phyloP scores from a whole-genome alignment of 1,284 basidiomycete genomes.

The Coniferiporia weirii region DNA sequence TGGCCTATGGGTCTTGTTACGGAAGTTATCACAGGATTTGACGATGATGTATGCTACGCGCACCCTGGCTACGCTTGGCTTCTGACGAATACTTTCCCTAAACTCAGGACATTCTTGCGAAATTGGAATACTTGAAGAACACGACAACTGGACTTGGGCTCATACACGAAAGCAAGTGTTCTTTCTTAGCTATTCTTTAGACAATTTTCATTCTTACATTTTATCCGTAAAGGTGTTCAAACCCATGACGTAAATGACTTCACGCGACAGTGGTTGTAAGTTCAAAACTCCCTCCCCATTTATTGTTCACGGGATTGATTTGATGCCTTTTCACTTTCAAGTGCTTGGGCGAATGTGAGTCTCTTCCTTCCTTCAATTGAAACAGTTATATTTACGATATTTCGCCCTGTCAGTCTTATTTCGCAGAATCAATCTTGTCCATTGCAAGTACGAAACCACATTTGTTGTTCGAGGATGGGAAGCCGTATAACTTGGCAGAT shows the following conservation, averaged over 20 bases:
- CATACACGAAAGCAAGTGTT: slow-evolving; percentile 21
- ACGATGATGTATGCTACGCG: neutral
- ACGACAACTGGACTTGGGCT: slow-evolving; percentile 23
- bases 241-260: slow-evolving; percentile 18
- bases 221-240: slow-evolving; percentile 10
- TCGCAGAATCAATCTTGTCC: slow-evolving; percentile 22
- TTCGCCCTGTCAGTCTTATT: slow-evolving; percentile 15
- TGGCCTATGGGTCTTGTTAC: slow-evolving; percentile 9
- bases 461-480: slow-evolving; percentile 19
- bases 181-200: neutral
- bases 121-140: slow-evolving; percentile 8
- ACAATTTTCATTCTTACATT: too few species aligned
- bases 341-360: slow-evolving; percentile 11
- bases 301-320: neutral
- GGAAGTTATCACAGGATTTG: slow-evolving; percentile 6
- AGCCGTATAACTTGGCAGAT: slow-evolving; percentile 2
- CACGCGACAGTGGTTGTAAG: slow-evolving; percentile 23
- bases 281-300: neutral
- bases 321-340: neutral
- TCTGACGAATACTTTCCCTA: neutral
- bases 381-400: neutral
- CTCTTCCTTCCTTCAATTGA: neutral
- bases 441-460: slow-evolving; percentile 21
- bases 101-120: slow-evolving; percentile 1
- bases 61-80: too few species aligned